phyloP scores from a whole-genome alignment of 306 rosid species.

The Glycine tomentella region DNA sequence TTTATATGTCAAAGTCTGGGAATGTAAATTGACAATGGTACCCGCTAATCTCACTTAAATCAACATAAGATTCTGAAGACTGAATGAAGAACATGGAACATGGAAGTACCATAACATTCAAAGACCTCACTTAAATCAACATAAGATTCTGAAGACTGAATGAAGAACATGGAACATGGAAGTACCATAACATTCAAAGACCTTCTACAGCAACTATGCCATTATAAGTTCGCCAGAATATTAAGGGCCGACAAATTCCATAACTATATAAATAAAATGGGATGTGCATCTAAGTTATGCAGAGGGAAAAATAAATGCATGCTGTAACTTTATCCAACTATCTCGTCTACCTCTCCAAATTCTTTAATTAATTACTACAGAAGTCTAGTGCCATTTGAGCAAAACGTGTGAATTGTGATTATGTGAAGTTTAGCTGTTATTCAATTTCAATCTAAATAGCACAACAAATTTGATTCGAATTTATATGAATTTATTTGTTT shows the following conservation, averaged over 20 bases:
- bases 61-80: conserved; percentile 31
- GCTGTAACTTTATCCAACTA: neutral
- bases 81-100: conserved; percentile 8
- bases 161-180: neutral
- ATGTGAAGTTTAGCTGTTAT: conserved; percentile 3
- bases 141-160: conserved; percentile 36
- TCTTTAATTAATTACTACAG: neutral
- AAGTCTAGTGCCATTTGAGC: neutral
- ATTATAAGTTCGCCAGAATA: conserved; percentile 20
- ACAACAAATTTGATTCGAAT: neutral
- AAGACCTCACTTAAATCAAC: conserved; percentile 24
- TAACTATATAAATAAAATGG: neutral
- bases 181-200: conserved; percentile 21
- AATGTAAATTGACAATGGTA: conserved; percentile 27
- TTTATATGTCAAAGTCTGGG: conserved; percentile 19
- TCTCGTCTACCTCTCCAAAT: conserved; percentile 19
- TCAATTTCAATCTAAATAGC: neutral
- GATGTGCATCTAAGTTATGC: neutral
- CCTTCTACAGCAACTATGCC: conserved; percentile 1
- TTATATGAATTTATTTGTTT: neutral
- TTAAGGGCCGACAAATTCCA: neutral
- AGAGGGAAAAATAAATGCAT: conserved; percentile 18
- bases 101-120: conserved; percentile 13
- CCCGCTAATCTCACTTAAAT: conserved; percentile 31
- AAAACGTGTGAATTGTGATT: neutral